These are phyloP conservation scores for Avicennia marina DNA, from an alignment of 257 asterid species.

Conservation along the genomic window DNA sequence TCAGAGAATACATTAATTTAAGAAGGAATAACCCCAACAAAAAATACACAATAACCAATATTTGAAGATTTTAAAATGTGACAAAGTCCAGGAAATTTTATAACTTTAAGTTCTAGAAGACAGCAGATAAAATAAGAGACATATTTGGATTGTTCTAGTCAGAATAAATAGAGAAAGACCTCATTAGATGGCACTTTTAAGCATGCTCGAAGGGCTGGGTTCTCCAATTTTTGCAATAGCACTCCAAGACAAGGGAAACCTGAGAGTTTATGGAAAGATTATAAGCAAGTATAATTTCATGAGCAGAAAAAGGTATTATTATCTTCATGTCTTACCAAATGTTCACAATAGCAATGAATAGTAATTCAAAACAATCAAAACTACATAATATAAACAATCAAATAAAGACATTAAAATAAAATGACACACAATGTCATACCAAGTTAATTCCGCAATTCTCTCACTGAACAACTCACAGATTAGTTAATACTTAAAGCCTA, in stretches of 20 bases:
- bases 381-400: constrained; percentile 7
- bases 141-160: constrained; percentile 6
- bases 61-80: too few species aligned
- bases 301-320: constrained; percentile 3
- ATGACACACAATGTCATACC: neutral
- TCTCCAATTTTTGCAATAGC: constrained; percentile 89
- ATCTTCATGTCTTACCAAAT: constrained; percentile 14
- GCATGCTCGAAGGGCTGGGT: constrained; percentile 93
- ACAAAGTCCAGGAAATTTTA: too few species aligned
- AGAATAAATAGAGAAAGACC: constrained; percentile 40
- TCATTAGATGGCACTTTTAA: constrained; percentile 78
- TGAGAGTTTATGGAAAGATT: constrained; percentile 33
- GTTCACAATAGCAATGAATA: neutral
- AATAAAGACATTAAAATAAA: neutral
- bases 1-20: too few species aligned
- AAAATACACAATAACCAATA: too few species aligned
- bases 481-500: too few species aligned
- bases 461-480: neutral
- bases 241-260: constrained; percentile 97
- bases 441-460: neutral
- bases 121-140: too few species aligned
- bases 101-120: too few species aligned
- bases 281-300: neutral
- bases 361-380: neutral
- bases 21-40: too few species aligned